Conservation (phyloP, 108 stramenopile species). For the Cylindrotheca closterium region DNA sequence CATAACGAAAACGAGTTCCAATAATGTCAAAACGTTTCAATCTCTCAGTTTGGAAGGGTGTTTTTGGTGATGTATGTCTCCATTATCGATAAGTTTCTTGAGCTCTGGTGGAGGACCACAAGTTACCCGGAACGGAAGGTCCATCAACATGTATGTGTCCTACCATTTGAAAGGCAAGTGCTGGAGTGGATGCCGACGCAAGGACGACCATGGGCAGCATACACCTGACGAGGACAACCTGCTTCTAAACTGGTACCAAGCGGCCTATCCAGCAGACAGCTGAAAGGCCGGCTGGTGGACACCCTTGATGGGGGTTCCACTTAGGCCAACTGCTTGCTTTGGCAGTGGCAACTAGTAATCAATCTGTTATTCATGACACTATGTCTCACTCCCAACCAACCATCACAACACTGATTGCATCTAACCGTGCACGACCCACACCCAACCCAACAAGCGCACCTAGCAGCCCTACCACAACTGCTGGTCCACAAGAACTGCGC, state of each 20-base stretch:
- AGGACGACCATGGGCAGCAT: conserved; percentile 1
- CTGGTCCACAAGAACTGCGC: not conserved
- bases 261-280: conserved; percentile 1
- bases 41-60: too few relatives aligned
- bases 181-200: not conserved
- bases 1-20: too few relatives aligned
- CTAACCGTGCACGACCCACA: not conserved
- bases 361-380: not conserved
- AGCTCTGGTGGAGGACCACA: too few relatives aligned
- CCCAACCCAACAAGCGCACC: not conserved
- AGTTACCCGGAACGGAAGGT: not conserved
- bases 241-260: conserved; percentile 5
- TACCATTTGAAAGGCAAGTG: conserved; percentile 5
- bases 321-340: not conserved
- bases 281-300: conserved; percentile 5
- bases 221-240: not conserved
- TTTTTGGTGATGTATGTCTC: too few relatives aligned
- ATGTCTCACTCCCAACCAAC: not conserved
- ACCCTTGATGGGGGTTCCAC: not conserved
- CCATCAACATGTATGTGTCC: not conserved
- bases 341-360: not conserved
- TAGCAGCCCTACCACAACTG: not conserved
- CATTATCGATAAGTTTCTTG: too few relatives aligned
- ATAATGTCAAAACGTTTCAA: too few relatives aligned
- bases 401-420: not conserved